These are phyloP conservation scores for Lindgomyces ingoldianus DNA, from an alignment of 495 filamentous ascomycete genomes.

Conservation along the genomic window DNA sequence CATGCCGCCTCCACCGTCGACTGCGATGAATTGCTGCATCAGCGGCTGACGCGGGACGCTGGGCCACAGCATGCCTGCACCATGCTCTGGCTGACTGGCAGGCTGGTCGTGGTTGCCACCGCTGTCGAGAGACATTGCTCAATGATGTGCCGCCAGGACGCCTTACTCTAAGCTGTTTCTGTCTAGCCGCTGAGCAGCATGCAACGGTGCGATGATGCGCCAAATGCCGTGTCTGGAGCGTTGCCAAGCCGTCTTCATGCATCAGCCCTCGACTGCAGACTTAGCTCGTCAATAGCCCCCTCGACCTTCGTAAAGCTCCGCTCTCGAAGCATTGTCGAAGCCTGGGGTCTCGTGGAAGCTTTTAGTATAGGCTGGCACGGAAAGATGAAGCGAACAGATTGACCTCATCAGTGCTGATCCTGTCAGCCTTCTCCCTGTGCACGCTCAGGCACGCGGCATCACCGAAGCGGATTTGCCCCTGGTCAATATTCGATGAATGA, in stretches of 20 bases:
- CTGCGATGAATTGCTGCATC: slow-evolving; percentile 1
- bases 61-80: not conserved
- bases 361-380: not conserved
- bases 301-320: not conserved
- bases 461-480: slow-evolving; percentile 28
- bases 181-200: slow-evolving; percentile 7
- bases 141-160: too few relatives aligned
- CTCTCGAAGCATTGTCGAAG: not conserved
- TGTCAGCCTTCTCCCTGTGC: slow-evolving; percentile 12
- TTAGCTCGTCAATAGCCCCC: not conserved
- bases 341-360: not conserved
- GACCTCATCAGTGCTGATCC: slow-evolving; percentile 21
- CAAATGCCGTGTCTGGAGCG: not conserved
- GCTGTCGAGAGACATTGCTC: too few relatives aligned
- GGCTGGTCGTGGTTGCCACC: too few relatives aligned
- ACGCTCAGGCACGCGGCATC: slow-evolving; percentile 36
- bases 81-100: too few relatives aligned
- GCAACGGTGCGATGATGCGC: slow-evolving; percentile 7
- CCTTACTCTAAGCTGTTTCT: not conserved
- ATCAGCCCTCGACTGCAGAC: not conserved
- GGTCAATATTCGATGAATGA: slow-evolving; percentile 20
- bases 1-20: not conserved
- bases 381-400: slow-evolving; percentile 14
- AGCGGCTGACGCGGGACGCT: slow-evolving; percentile 27
- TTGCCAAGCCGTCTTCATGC: slow-evolving; percentile 10